Evolutionary conservation across 345 rosid genomes (phyloP).

Genomic region (Draba incana): DNA sequence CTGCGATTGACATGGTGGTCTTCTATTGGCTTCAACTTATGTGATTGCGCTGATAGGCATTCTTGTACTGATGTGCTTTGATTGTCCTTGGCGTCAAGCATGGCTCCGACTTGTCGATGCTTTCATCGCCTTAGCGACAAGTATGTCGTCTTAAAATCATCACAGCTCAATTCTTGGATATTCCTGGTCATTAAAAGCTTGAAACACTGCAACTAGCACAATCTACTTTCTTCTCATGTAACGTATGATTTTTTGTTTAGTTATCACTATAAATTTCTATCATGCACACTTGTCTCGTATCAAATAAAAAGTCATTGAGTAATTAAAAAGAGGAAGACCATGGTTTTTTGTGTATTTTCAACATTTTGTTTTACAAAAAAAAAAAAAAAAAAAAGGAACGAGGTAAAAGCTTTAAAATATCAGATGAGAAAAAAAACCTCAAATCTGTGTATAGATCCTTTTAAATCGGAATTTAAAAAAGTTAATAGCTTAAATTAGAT

Average conservation of each 20-base stretch:
- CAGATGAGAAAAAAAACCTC: background rate
- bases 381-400: background rate
- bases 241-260: too few species aligned
- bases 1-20: background rate
- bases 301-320: too few species aligned
- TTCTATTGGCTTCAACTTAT: background rate
- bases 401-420: background rate
- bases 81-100: conserved; percentile 19
- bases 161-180: background rate
- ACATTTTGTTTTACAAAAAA: background rate
- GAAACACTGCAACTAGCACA: too few species aligned
- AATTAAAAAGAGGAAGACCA: too few species aligned
- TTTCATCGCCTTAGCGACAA: background rate
- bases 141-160: background rate
- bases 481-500: background rate
- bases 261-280: too few species aligned
- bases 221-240: too few species aligned
- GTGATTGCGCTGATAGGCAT: background rate
- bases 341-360: too few species aligned
- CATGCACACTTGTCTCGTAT: too few species aligned
- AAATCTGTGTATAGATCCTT: background rate
- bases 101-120: conserved; percentile 3
- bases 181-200: too few species aligned
- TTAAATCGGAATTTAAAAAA: background rate
- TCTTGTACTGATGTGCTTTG: conserved; percentile 1